phyloP scores from a whole-genome alignment of 2,329 filamentous ascomycete genomes.

The Parastagonospora nodorum region DNA sequence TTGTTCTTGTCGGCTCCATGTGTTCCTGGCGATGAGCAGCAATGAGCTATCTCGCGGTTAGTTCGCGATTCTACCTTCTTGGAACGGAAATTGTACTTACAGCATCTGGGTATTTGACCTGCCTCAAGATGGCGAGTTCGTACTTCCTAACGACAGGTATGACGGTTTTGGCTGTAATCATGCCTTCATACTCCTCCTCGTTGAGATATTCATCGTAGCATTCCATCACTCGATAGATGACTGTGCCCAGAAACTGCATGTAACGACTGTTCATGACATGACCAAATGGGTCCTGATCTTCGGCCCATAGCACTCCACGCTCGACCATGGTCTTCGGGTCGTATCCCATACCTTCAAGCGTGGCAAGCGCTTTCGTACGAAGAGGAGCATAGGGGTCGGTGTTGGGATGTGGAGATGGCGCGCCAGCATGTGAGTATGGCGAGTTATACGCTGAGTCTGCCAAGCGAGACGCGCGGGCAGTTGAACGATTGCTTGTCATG shows the following conservation, averaged over 20 bases:
- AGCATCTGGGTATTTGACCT: constrained; percentile 23
- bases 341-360: constrained; percentile 20
- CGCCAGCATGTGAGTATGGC: constrained; percentile 14
- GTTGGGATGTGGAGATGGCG: constrained; percentile 17
- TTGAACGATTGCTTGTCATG: not conserved
- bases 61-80: not conserved
- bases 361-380: constrained; percentile 10
- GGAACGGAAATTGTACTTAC: constrained; percentile 6
- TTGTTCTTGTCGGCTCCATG: constrained; percentile 17
- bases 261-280: constrained; percentile 21
- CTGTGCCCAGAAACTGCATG: constrained; percentile 15
- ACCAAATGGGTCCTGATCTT: constrained; percentile 25
- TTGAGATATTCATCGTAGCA: constrained; percentile 20
- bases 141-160: constrained; percentile 17
- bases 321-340: constrained; percentile 24
- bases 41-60: constrained; percentile 13
- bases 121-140: constrained; percentile 17
- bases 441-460: constrained; percentile 23
- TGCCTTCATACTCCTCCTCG: constrained; percentile 17
- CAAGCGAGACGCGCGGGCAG: constrained; percentile 7
- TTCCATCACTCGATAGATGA: constrained; percentile 21
- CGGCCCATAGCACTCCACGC: constrained; percentile 22
- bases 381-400: constrained; percentile 17
- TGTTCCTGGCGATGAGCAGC: constrained; percentile 13
- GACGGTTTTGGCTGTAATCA: constrained; percentile 13